Base-by-base conservation (phyloP, 345 rosid genomes). In the Salix caprea region DNA sequence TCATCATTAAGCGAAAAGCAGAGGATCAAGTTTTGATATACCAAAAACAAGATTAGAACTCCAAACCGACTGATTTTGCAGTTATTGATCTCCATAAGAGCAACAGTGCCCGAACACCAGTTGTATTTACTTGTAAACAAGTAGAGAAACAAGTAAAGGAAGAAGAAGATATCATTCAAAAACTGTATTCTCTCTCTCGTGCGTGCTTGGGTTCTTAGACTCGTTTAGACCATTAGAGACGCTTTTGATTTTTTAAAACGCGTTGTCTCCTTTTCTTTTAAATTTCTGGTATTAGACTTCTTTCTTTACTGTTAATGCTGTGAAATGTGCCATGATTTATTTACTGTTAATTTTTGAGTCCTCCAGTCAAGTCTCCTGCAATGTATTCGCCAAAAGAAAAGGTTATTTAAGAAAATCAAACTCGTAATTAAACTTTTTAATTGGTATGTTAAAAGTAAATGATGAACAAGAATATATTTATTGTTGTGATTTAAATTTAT, bases 1-100 rank as follows among this genome's bases (percentile, higher is more conserved):
- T 80, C 80, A 21, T 72, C 73, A 52, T 76, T 72, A 39, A 80
- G 77, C 10, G 79, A 76, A 52, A 16, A 67, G 46, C 79, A 75
- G 14, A 54, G 15, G 26, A 76, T 71, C 39, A 76, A 72, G 77
- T 62, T 73, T 9, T 52, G 72, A 54, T 16, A 37, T 9, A 66
- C 65, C 48, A 77, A 50, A 30, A 69, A 64, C 34, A 60, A 56
- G 6, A 80, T 13, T 1, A 76, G 34, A 36, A 69, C 70, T 32
- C 65, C 80, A 36, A 66, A 66, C 52, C 80, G 40, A 34, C 74
- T 72, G 67, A 66, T 71, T 67, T 76, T 72, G 73, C 79, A 65
- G 64, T 42, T 65, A 79, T 68, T 75, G 23, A 39, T 18, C 39
- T 69, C 77, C 79, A 80, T 80, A 16, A 18, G 39, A 66, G 3